Base-by-base conservation (phyloP, 129 eudicot species). In the Rutidosis leptorrhynchoides region DNA sequence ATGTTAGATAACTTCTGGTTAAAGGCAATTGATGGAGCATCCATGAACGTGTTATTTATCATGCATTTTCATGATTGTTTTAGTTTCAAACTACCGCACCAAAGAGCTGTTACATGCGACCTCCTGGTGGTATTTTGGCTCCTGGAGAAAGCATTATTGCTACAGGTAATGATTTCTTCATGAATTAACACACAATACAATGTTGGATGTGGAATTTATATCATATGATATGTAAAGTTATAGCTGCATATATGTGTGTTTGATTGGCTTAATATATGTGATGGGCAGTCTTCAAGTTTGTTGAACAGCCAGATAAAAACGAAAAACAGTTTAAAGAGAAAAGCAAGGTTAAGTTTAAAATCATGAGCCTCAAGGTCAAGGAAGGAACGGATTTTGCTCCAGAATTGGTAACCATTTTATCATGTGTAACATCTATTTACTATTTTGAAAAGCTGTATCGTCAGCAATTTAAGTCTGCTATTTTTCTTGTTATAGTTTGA, bases 11-110 rank as follows among this genome's bases (percentile, higher is more conserved):
- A 8, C 29, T 42, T 74, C 62, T 1, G 37, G 11, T 68, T 29
- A 59, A 14, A 61, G 16, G 40, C 14, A 35, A 60, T 37, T 58
- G 61, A 48, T 30, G 19, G 6, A 22, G 63, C n/a, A 72, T 62
- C 28, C 27, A 35, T 71, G 14, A 28, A 32, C 9, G 16, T 62
- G 7, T 17, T 10, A 46, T 33, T n/a, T 59, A 32, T 42, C 33
- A 42, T 24, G 14, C 32, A 29, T 29, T 29, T 7, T 29, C 32
- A 29, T 40, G 49, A 58, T 35, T 26, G 19, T 71, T 52, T 27
- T 70, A 90, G 97, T 87, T 90, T 76, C 97, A 90, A 84, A 90
- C 97, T 5, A 90, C 97, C n/a, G 97, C 95, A 19, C 97, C 97
- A 25, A 90, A 90, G 77, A 87, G 97, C 75, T 84, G 97, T 64